phyloP scores from a whole-genome alignment of 192 early-diverging fungal genomes.

The Mortierella hygrophila region DNA sequence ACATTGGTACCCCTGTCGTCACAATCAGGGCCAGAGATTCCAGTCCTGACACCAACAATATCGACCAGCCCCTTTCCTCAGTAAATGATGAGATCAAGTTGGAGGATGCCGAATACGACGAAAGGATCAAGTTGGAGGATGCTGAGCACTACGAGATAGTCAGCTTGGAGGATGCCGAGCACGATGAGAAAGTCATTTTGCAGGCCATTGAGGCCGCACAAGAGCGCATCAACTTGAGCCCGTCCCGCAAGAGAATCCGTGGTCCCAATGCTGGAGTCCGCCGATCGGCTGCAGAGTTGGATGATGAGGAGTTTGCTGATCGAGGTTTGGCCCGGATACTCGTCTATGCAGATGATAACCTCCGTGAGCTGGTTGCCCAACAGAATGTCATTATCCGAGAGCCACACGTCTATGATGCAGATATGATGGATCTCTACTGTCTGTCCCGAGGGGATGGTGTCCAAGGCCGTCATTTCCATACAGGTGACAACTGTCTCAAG shows the following conservation, averaged over 20 bases:
- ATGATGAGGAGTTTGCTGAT: neutral
- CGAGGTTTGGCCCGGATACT: neutral
- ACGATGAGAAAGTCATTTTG: neutral
- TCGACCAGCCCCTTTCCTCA: neutral
- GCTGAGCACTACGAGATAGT: neutral
- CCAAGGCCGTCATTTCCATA: neutral
- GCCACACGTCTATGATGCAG: neutral
- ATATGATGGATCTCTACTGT: neutral
- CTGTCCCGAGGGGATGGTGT: neutral
- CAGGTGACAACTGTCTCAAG: neutral
- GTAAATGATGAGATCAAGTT: neutral
- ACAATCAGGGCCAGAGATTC: neutral
- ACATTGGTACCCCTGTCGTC: neutral
- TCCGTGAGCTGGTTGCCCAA: neutral
- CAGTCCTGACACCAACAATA: neutral
- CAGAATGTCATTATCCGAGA: neutral
- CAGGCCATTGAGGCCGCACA: neutral
- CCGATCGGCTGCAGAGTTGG: neutral
- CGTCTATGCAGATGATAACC: neutral
- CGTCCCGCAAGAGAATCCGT: neutral
- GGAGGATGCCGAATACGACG: neutral
- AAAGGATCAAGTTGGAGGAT: neutral
- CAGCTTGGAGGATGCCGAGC: neutral
- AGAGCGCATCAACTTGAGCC: neutral
- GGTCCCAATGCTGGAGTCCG: neutral